Conservation (phyloP, 164 flowering plant species). For the Macadamia integrifolia region DNA sequence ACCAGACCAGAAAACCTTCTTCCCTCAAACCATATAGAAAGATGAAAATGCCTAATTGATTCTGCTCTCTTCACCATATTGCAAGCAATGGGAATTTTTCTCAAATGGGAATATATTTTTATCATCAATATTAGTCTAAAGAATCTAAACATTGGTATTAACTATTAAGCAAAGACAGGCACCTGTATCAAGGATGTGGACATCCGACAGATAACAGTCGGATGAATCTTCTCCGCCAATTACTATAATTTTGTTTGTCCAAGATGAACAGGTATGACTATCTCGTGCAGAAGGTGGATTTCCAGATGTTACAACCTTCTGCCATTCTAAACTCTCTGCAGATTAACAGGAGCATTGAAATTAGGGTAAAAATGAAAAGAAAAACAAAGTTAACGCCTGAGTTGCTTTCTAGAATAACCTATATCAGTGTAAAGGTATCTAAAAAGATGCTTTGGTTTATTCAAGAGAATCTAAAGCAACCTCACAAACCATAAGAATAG, state of each 20-base stretch:
- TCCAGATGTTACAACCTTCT: slow-evolving; percentile 63
- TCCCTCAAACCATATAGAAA: no score
- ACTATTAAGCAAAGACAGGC: slow-evolving; percentile 1
- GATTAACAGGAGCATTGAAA: not conserved
- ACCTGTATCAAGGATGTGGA: slow-evolving; percentile 92
- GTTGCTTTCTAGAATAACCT: not conserved
- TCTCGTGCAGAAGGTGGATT: slow-evolving; percentile 84
- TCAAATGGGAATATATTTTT: not conserved
- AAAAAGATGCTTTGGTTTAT: no score
- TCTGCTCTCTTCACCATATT: not conserved
- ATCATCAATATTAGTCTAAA: not conserved
- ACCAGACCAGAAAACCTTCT: no score
- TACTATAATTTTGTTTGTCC: slow-evolving; percentile 76
- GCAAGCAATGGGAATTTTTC: not conserved
- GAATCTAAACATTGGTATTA: not conserved
- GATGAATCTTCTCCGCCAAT: slow-evolving; percentile 91
- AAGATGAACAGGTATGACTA: slow-evolving; percentile 90
- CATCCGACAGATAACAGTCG: slow-evolving; percentile 84
- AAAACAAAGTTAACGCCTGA: not conserved
- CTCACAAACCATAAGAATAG: no score
- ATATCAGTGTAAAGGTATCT: no score
- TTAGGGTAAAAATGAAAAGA: not conserved
- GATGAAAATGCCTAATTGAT: not conserved
- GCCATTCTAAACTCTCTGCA: slow-evolving; percentile 85
- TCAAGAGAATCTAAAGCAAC: no score